A percentile compares a stretch with the other conserved stretches of the same genome.
Evolutionary conservation across 345 rosid genomes (phyloP).

Genomic region (Eucalyptus pauciflora): DNA sequence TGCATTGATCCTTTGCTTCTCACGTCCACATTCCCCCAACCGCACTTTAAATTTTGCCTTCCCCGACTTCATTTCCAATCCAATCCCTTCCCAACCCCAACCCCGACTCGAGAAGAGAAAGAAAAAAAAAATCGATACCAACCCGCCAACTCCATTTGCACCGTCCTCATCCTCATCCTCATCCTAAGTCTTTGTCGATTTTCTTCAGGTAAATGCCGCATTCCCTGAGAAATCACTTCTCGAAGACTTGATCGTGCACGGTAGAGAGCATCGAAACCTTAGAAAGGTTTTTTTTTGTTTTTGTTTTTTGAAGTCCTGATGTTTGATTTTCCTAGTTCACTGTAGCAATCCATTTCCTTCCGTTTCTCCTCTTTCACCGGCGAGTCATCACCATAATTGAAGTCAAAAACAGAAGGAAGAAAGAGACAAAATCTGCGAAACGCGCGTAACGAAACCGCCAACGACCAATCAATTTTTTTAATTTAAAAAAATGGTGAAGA

Average conservation of each 20-base stretch:
- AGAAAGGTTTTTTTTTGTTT: not conserved
- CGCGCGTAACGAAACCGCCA: not conserved
- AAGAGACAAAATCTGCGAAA: conserved; percentile 9
- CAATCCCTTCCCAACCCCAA: not conserved
- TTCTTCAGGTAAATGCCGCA: not conserved
- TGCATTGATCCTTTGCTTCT: not conserved
- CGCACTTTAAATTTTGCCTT: not conserved
- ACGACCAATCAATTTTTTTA: not conserved
- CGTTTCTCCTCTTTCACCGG: not conserved
- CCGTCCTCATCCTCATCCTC: not conserved
- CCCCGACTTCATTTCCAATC: conserved; percentile 5
- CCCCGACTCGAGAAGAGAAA: not conserved
- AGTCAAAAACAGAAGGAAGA: not conserved
- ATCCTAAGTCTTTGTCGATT: not conserved
- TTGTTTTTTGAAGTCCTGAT: not conserved
- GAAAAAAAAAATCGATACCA: not conserved
- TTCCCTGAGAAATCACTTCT: not conserved
- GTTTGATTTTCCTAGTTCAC: not conserved
- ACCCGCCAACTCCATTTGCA: not conserved
- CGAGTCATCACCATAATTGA: not conserved
- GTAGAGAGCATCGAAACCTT: not conserved
- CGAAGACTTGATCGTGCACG: not conserved
- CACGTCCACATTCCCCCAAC: not conserved
- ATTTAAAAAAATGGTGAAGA: not conserved
- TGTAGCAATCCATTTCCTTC: not conserved